Base-by-base conservation (phyloP, 345 rosid species). In the Camelina hispida region DNA sequence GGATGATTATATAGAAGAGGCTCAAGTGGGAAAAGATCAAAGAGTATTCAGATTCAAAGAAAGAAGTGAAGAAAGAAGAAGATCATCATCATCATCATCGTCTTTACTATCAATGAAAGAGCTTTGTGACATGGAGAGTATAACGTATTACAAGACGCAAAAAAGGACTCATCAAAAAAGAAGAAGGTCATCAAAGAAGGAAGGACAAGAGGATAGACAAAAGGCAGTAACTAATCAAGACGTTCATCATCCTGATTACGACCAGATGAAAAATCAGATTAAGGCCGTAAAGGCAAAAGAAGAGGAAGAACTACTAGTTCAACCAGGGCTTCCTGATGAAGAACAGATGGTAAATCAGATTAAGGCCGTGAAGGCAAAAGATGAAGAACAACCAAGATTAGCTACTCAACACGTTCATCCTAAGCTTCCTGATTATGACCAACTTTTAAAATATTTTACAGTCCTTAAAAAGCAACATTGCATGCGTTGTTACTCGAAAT, bases 351-450 rank as follows among this genome's bases (percentile, higher is more conserved):
- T 25, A 25, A 25, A 25, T 25, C 28, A 25, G 4, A 25, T 25
- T 25, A 25, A 25, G 28, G 4, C 28, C 28, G 28, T 25, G 28
- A 25, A 25, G 28, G 28, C 28, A 25, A 25, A 3, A 9, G 69
- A 75, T 52, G 50, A 76, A 16, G 7, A 32, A 22, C 35, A 28
- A 52, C 18, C 14, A 69, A 54, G 60, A 13, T 42, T 69, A 37
- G 17, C 38, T 54, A 83, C 90, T 6, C 77, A 3, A 15, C 50
- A 44, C 72, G 93, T 93, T 44, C 97, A 93, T 63, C 98, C 97
- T n/a, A 93, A 86, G 80, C 76, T 93, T 78, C 97, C 97, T 15
- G 90, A 91, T 62, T 93, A 85, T n/a, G 97, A 93, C 57, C 93
- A 88, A 44, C 80, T 93, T 47, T 77, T 87, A 35, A 89, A 93